These are phyloP conservation scores for Rhamnella rubrinervis DNA, from an alignment of 331 rosid species.

Conservation along the genomic window DNA sequence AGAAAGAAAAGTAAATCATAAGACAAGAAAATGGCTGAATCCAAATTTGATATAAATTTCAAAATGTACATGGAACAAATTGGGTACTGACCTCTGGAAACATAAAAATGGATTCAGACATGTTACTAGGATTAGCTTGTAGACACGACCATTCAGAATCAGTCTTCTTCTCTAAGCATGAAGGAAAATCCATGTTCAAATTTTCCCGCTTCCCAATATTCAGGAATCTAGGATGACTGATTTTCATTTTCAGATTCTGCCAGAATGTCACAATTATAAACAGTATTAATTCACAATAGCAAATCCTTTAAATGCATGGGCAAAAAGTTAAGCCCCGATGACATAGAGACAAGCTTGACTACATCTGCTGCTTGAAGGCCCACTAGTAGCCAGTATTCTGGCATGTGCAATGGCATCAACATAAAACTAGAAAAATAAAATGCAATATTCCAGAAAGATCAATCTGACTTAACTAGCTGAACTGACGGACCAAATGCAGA, in stretches of 20 bases:
- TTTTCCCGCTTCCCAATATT: constrained; percentile 62
- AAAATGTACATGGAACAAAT: constrained; percentile 11
- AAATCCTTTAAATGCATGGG: background rate
- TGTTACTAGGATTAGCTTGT: constrained; percentile 29
- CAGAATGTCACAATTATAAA: constrained; percentile 26
- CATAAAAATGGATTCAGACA: constrained; percentile 54
- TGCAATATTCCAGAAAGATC: background rate
- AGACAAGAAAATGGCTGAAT: constrained; percentile 20
- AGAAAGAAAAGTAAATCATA: constrained; percentile 20
- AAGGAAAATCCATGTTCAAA: constrained; percentile 61
- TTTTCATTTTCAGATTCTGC: constrained; percentile 94
- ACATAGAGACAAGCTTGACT: constrained; percentile 19
- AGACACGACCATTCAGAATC: constrained; percentile 33
- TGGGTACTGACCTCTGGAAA: constrained; percentile 81
- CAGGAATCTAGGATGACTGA: constrained; percentile 85
- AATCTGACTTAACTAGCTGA: constrained; percentile 2
- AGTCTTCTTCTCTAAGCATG: constrained; percentile 60
- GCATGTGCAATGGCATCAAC: background rate
- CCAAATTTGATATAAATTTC: constrained; percentile 17
- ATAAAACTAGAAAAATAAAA: background rate
- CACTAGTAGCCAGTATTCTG: background rate
- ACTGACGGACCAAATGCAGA: background rate
- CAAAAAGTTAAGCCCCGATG: background rate
- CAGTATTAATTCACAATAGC: constrained; percentile 8
- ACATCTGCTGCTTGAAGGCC: constrained; percentile 13